phyloP scores from a whole-genome alignment of 2,329 filamentous ascomycete genomes.

The Phyllosticta ampelicida region DNA sequence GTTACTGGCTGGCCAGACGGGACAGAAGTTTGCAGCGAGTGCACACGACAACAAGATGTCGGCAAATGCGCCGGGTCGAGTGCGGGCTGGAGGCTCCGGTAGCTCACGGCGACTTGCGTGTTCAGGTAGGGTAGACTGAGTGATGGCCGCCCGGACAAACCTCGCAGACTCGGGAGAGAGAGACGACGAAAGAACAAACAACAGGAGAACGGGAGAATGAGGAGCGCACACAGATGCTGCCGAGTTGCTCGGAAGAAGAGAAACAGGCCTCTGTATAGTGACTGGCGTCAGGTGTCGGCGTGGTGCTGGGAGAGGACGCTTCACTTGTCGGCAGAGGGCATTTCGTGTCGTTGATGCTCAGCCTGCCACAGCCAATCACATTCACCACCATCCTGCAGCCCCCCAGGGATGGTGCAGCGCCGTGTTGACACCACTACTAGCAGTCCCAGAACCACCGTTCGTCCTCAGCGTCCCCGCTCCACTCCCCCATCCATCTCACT shows the following conservation, averaged over 20 bases:
- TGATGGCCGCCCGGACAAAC: not conserved
- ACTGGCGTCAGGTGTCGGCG: too few relatives aligned
- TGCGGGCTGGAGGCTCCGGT: not conserved
- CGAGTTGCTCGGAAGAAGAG: too few relatives aligned
- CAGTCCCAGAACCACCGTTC: not conserved
- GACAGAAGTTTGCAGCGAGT: too few relatives aligned
- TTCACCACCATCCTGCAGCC: not conserved
- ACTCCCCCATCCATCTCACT: not conserved
- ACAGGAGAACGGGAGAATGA: not conserved
- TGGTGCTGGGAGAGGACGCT: too few relatives aligned
- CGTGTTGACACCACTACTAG: not conserved
- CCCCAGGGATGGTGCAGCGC: not conserved
- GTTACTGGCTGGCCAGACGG: not conserved
- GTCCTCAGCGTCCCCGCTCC: not conserved
- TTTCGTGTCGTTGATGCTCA: constrained; percentile 6
- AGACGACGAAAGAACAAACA: not conserved
- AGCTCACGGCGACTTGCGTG: too few relatives aligned
- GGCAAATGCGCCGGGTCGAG: not conserved
- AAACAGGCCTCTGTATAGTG: too few relatives aligned
- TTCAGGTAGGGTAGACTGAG: too few relatives aligned
- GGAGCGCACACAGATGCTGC: not conserved
- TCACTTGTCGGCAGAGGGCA: not conserved
- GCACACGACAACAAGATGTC: not conserved
- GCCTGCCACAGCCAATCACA: constrained; percentile 4
- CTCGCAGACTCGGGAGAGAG: not conserved